Percentiles rank a stretch among this genome's conserved stretches.
These are phyloP conservation scores for Penicillium expansum DNA, from an alignment of 2,329 filamentous ascomycete genomes.

Conservation along the genomic window DNA sequence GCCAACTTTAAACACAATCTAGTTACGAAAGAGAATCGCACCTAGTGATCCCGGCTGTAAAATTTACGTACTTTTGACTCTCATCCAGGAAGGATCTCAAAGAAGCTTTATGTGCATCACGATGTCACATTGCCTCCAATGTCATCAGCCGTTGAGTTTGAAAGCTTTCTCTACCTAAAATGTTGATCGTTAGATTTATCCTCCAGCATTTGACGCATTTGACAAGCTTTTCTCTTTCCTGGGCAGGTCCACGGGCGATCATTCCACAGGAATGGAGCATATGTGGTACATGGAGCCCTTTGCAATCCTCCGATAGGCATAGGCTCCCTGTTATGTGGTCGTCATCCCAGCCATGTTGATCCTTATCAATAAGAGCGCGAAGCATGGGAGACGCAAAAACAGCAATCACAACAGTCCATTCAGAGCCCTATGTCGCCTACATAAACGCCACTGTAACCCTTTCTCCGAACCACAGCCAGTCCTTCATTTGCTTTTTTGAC, in stretches of 20 bases:
- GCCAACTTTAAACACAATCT: not conserved
- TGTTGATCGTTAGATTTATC: not conserved
- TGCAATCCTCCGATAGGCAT: constrained; percentile 9
- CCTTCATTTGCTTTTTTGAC: constrained; percentile 12
- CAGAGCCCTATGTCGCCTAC: constrained; percentile 2
- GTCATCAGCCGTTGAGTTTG: not conserved
- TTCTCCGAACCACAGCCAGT: not conserved
- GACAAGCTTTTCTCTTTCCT: constrained; percentile 1
- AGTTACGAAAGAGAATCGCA: no score
- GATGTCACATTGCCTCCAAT: not conserved
- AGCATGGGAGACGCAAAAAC: constrained; percentile 17
- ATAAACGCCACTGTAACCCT: constrained; percentile 18
- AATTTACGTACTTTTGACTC: not conserved
- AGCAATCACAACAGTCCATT: constrained; percentile 14
- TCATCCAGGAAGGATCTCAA: not conserved
- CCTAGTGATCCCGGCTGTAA: no score
- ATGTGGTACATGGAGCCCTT: not conserved
- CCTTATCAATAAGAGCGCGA: constrained; percentile 8
- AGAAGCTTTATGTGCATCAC: not conserved
- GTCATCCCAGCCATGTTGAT: constrained; percentile 19
- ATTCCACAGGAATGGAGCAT: constrained; percentile 17
- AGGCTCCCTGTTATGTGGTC: constrained; percentile 15
- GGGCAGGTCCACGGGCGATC: constrained; percentile 12
- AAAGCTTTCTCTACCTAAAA: not conserved
- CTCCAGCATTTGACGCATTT: not conserved